Conservation (phyloP, 257 asterid genomes). For the Pogostemon cablin region DNA sequence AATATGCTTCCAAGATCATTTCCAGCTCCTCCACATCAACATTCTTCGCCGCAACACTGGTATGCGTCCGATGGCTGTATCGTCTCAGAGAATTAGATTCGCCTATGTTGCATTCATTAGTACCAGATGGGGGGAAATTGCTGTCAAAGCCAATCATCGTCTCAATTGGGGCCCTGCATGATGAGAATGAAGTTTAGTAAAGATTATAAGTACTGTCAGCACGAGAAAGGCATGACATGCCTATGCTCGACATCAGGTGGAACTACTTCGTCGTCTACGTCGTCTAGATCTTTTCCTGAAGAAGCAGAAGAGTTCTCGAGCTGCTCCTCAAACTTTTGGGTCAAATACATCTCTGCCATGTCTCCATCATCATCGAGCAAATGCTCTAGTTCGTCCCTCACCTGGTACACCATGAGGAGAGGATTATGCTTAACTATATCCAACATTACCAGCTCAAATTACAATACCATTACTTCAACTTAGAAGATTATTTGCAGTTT, state of each 20-base stretch:
- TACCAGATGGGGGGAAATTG: conserved; percentile 38
- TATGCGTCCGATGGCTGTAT: conserved; percentile 46
- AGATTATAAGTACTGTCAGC: not conserved
- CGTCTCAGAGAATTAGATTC: conserved; percentile 40
- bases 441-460: too few relatives aligned
- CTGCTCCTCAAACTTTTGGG: conserved; percentile 54
- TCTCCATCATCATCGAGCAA: conserved; percentile 87
- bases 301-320: conserved; percentile 56
- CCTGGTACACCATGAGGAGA: conserved; percentile 52
- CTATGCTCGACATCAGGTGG: conserved; percentile 43
- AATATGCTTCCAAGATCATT: conserved; percentile 91
- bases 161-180: conserved; percentile 37
- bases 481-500: too few relatives aligned
- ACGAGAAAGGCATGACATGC: conserved; percentile 29
- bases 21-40: conserved; percentile 86
- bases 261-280: conserved; percentile 43
- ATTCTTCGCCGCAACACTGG: conserved; percentile 52
- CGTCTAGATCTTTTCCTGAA: conserved; percentile 50
- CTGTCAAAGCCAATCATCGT: conserved; percentile 35
- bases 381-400: conserved; percentile 85
- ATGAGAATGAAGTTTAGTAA: not conserved
- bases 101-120: conserved; percentile 34
- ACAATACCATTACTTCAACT: too few relatives aligned
- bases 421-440: too few relatives aligned
- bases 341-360: conserved; percentile 93